phyloP scores from a whole-genome alignment of 768 basidiomycete genomes.

The Tylopilus sp. region DNA sequence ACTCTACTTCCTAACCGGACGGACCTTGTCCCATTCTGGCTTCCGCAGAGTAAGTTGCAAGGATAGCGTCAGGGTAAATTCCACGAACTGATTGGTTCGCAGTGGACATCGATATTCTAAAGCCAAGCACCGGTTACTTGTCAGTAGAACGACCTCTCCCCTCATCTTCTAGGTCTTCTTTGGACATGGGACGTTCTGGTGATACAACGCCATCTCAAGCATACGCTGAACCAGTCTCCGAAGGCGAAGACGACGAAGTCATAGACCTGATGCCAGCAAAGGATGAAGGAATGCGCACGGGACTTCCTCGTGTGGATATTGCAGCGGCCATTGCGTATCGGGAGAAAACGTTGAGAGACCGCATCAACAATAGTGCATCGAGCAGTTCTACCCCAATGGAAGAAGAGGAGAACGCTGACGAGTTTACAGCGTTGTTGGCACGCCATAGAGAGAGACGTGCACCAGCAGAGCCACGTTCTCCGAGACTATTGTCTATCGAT shows the following conservation, averaged over 20 bases:
- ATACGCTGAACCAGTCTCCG: constrained; percentile 90
- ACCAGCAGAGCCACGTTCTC: constrained; percentile 4
- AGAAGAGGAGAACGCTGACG: constrained; percentile 31
- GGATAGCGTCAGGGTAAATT: background rate
- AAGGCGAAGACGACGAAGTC: constrained; percentile 90
- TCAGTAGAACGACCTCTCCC: constrained; percentile 71
- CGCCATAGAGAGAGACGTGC: constrained; percentile 23
- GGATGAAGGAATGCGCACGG: constrained; percentile 81
- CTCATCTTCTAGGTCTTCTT: constrained; percentile 44
- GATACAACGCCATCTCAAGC: constrained; percentile 37
- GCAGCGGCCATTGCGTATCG: constrained; percentile 85
- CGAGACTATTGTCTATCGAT: constrained; percentile 62
- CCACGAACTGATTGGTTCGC: background rate
- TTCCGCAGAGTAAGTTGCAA: constrained; percentile 74
- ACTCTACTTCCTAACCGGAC: constrained; percentile 90
- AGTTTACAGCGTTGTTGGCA: constrained; percentile 38
- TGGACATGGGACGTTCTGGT: constrained; percentile 43
- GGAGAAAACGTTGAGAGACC: constrained; percentile 70
- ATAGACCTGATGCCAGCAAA: constrained; percentile 61
- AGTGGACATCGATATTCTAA: constrained; percentile 96
- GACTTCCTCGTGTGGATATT: constrained; percentile 68
- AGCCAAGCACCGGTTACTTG: constrained; percentile 80
- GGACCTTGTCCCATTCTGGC: constrained; percentile 97
- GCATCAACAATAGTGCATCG: constrained; percentile 6
- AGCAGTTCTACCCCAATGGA: constrained; percentile 16